A percentile compares a stretch with the other conserved stretches of the same genome.
These are phyloP conservation scores for Stagonosporopsis rhizophila DNA, from an alignment of 2,329 filamentous ascomycete species.

Conservation along the genomic window DNA sequence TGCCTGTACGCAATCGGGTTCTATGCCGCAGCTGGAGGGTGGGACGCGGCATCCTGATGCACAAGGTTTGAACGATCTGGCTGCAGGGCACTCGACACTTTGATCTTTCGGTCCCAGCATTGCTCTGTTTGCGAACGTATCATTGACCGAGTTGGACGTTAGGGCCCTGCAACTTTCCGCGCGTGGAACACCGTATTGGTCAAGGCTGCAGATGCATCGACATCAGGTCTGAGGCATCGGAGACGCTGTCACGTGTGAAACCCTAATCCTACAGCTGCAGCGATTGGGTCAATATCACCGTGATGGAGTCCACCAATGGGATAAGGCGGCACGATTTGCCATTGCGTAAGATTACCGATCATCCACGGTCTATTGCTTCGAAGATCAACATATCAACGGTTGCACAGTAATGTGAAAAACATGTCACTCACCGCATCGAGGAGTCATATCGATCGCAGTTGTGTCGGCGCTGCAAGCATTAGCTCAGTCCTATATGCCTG, in stretches of 20 bases:
- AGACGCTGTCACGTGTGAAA: background rate
- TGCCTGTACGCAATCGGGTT: background rate
- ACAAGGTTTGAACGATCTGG: background rate
- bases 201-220: background rate
- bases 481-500: background rate
- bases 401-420: background rate
- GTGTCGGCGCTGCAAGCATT: background rate
- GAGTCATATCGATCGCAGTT: background rate
- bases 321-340: background rate
- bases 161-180: background rate
- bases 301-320: background rate
- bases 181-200: background rate
- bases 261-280: background rate
- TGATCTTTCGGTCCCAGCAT: background rate
- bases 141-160: background rate
- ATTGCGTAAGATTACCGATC: background rate
- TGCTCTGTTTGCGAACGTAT: background rate
- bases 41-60: background rate
- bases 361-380: background rate
- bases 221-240: background rate
- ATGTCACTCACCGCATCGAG: background rate
- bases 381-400: background rate
- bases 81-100: background rate
- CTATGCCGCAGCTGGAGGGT: background rate
- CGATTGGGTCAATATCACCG: background rate